These are phyloP conservation scores for Acorus gramineus DNA, from an alignment of 106 monocot genomes.

Conservation along the genomic window DNA sequence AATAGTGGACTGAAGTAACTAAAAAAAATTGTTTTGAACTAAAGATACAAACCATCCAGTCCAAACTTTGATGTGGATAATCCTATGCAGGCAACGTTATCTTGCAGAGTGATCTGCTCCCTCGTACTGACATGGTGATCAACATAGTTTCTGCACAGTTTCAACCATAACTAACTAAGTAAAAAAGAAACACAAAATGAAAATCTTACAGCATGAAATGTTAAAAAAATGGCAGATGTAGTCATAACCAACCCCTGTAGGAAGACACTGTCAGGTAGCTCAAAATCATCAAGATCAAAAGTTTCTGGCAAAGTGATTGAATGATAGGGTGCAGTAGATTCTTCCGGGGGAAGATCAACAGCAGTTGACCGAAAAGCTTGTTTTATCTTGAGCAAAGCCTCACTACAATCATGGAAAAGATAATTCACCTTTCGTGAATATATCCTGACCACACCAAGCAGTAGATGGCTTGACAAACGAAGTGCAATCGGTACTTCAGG, in stretches of 20 bases:
- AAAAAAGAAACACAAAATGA: not conserved
- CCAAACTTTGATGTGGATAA: slow-evolving; percentile 85
- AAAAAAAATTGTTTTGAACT: too few relatives aligned
- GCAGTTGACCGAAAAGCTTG: slow-evolving; percentile 96
- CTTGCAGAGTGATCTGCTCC: slow-evolving; percentile 99
- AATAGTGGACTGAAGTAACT: too few relatives aligned
- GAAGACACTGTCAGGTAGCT: slow-evolving; percentile 70
- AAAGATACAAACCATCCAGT: slow-evolving; percentile 59
- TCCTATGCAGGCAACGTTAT: slow-evolving; percentile 44
- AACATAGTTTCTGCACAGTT: slow-evolving; percentile 64
- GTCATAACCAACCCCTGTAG: slow-evolving; percentile 48
- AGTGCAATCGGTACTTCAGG: slow-evolving; percentile 98
- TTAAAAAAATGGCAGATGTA: not conserved
- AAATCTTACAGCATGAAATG: not conserved
- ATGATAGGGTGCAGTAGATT: slow-evolving; percentile 99
- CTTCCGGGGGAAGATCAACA: slow-evolving; percentile 98
- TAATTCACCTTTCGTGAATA: slow-evolving; percentile 99
- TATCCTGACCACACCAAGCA: slow-evolving; percentile 99
- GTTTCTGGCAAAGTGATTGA: slow-evolving; percentile 99
- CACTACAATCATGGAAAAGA: slow-evolving; percentile 99
- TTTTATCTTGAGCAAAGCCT: slow-evolving; percentile 90
- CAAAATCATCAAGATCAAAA: slow-evolving; percentile 99
- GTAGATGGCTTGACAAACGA: slow-evolving; percentile 93
- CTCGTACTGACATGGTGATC: slow-evolving; percentile 96
- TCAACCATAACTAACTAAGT: not conserved